Conservation (phyloP, 768 basidiomycete genomes). For the Mycena sanguinolenta region DNA sequence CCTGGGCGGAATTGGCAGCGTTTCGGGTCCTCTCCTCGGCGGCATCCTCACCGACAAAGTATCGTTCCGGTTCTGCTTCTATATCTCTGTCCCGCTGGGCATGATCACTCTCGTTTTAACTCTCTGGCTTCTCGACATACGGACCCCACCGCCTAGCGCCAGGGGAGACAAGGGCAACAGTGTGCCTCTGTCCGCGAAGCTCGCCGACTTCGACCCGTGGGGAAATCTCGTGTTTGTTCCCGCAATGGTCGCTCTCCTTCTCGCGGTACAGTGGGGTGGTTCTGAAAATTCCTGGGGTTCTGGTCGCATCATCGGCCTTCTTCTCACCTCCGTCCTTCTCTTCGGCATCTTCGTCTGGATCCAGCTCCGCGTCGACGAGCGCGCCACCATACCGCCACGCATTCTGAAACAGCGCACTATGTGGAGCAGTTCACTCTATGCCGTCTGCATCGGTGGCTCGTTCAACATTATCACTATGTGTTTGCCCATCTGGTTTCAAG, state of each 20-base stretch:
- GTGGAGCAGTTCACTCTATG: constrained; percentile 25
- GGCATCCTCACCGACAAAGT: constrained; percentile 46
- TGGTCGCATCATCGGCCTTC: constrained; percentile 17
- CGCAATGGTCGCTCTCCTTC: constrained; percentile 31
- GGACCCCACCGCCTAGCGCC: not conserved
- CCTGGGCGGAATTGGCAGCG: constrained; percentile 37
- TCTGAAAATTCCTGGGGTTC: constrained; percentile 57
- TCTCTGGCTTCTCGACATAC: constrained; percentile 37
- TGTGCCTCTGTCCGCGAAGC: not conserved
- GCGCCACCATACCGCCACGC: constrained; percentile 33
- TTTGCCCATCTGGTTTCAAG: constrained; percentile 47
- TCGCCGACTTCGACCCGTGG: constrained; percentile 29
- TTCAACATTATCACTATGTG: constrained; percentile 29
- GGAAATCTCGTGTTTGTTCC: constrained; percentile 30
- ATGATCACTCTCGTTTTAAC: constrained; percentile 25
- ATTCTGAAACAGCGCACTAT: constrained; percentile 31
- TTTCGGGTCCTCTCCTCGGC: constrained; percentile 47
- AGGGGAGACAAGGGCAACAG: not conserved
- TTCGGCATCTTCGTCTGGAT: constrained; percentile 28
- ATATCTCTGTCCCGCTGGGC: constrained; percentile 21
- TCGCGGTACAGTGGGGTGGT: constrained; percentile 62
- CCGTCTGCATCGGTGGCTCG: constrained; percentile 27
- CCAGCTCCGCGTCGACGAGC: constrained; percentile 19
- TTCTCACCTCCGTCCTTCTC: constrained; percentile 21
- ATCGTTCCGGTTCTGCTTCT: constrained; percentile 39